A percentile compares a stretch with the other conserved stretches of the same genome.
phyloP scores from a whole-genome alignment of 352 stramenopile genomes.

The Peronospora tabacina region DNA sequence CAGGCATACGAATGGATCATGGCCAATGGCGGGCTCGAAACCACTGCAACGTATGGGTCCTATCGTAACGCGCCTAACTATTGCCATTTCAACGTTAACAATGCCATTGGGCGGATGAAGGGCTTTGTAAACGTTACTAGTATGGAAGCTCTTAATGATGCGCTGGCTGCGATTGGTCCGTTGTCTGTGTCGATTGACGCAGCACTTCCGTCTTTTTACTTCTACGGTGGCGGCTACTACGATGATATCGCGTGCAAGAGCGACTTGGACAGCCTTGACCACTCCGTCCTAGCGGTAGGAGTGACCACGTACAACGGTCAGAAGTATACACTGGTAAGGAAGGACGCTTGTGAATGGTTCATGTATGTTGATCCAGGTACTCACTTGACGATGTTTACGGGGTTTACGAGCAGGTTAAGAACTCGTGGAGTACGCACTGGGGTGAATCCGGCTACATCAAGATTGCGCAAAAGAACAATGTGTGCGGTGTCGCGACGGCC shows the following conservation, averaged over 20 bases:
- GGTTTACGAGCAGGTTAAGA: slow-evolving; percentile 70
- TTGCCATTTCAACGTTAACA: slow-evolving; percentile 80
- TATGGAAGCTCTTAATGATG: slow-evolving; percentile 71
- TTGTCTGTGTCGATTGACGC: slow-evolving; percentile 88
- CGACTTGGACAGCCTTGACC: slow-evolving; percentile 86
- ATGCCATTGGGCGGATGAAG: slow-evolving; percentile 62
- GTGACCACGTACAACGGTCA: slow-evolving; percentile 83
- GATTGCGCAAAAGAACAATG: slow-evolving; percentile 90
- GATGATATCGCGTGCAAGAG: slow-evolving; percentile 85
- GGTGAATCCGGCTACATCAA: slow-evolving; percentile 90
- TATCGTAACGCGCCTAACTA: slow-evolving; percentile 86
- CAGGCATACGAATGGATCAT: slow-evolving; percentile 88
- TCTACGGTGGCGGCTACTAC: slow-evolving; percentile 83
- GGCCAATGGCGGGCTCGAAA: slow-evolving; percentile 65
- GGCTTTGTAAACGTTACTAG: slow-evolving; percentile 80
- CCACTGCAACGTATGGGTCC: slow-evolving; percentile 73
- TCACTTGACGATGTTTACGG: background rate
- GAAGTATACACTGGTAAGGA: slow-evolving; percentile 86
- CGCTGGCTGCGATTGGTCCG: slow-evolving; percentile 67
- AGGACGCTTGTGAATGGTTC: background rate
- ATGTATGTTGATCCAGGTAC: background rate
- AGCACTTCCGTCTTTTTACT: slow-evolving; percentile 81
- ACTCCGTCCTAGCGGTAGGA: slow-evolving; percentile 89
- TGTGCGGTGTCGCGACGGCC: slow-evolving; percentile 91
- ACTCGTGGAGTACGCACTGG: slow-evolving; percentile 92